Percentiles rank a stretch among this genome's conserved stretches.
Evolutionary conservation across 345 rosid species (phyloP).

Genomic region (Eucalyptus albens): DNA sequence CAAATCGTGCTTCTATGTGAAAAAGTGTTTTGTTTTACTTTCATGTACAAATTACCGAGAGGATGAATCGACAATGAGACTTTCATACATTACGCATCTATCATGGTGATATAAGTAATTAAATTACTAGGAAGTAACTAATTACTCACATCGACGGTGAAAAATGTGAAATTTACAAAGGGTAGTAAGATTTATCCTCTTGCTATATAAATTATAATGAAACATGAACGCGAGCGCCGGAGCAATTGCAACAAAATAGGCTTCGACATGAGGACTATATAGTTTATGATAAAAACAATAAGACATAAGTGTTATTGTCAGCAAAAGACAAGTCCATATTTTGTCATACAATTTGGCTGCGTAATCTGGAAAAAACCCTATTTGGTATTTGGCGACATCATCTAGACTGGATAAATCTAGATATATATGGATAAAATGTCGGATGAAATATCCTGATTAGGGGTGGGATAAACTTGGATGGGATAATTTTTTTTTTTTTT

Average conservation of each 20-base stretch:
- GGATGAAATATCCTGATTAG: no score
- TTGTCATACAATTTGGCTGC: background rate
- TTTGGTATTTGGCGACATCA: accelerated
- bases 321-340: background rate
- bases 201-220: background rate
- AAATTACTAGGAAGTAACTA: background rate
- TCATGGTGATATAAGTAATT: background rate
- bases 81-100: background rate
- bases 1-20: background rate
- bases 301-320: background rate
- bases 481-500: no score
- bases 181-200: background rate
- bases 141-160: background rate
- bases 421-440: no score
- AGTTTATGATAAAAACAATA: no score
- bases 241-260: background rate
- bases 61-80: background rate
- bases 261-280: background rate
- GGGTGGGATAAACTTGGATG: background rate
- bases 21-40: background rate
- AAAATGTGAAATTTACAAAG: background rate
- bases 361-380: background rate
- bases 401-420: background rate
- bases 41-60: background rate
- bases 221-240: background rate